Conservation (phyloP, 1,139 yeast species). For the Magnusiomyces suaveolens region DNA sequence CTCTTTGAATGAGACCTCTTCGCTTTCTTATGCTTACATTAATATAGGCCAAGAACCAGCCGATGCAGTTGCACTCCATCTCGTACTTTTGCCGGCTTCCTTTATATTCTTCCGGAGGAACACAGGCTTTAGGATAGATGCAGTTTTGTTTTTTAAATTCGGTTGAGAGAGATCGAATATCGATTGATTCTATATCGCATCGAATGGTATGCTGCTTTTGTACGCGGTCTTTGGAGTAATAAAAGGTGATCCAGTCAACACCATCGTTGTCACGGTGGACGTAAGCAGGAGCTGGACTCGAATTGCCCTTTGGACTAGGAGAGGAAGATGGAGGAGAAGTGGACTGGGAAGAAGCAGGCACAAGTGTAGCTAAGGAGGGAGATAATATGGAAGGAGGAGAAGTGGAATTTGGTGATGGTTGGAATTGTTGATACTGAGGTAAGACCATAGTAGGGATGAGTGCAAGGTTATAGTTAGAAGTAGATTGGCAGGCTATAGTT, state of each 20-base stretch:
- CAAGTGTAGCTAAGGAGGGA: not conserved
- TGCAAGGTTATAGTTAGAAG: no score
- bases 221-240: constrained; percentile 29
- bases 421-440: no score
- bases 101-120: constrained; percentile 33
- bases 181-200: constrained; percentile 30
- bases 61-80: constrained; percentile 39
- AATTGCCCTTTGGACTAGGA: not conserved
- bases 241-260: constrained; percentile 32
- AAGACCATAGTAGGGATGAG: no score
- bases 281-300: constrained; percentile 19
- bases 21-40: constrained; percentile 36
- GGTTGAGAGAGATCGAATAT: constrained; percentile 22
- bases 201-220: constrained; percentile 28
- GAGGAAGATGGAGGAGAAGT: constrained; percentile 2
- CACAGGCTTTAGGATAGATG: constrained; percentile 39
- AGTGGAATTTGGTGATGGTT: no score
- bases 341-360: not conserved
- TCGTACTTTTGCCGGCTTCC: constrained; percentile 41
- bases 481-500: no score
- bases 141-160: constrained; percentile 36
- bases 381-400: not conserved
- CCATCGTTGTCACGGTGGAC: constrained; percentile 28
- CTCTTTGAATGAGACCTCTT: constrained; percentile 41
- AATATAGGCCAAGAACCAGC: constrained; percentile 37